Base-by-base conservation (phyloP, 306 rosid genomes). In the Dalbergia oliveri region DNA sequence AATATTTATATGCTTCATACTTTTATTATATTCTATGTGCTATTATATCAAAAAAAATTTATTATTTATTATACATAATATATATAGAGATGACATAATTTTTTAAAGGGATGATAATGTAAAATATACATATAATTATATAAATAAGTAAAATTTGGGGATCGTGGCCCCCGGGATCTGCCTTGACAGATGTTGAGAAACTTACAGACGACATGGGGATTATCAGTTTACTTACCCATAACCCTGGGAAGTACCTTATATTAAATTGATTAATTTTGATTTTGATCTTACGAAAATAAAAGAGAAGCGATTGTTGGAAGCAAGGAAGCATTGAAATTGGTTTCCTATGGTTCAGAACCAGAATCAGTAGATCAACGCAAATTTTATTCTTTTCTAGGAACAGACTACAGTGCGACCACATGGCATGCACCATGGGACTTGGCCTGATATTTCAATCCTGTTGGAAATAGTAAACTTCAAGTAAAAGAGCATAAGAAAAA, bases 281-380 rank as follows among this genome's bases (percentile, higher is more conserved):
- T 49, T 34, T 34, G 18, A 31, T 57, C 21, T 45, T 44, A 37
- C 50, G 34, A 78, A 56, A 67, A 18, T 9, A 59, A 15, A 69
- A 18, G 26, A 49, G 12, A 49, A 63, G 69, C 41, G 31, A 57
- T 11, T 72, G 47, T 44, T 34, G 45, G 83, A 79, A 79, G 68
- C 69, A 60, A 79, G 49, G 73, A 51, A 69, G 65, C 66, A n/a
- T 21, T 21, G 73, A 51, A 43, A 39, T 39, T 49, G 23, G 72
- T 72, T 57, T 67, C 47, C 4, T 14, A 19, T 43, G 57, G 66
- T 68, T 16, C 31, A 69, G 68, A 65, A 10, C 45, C 23, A 11
- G 12, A n/a, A 51, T 63, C 45, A 23, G n/a, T 53, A 31, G 44
- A 34, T 2, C 67, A 26, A 64, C n/a, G 15, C 77, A 16, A 41